phyloP scores from a whole-genome alignment of 768 basidiomycete species.

The Artomyces pyxidatus region DNA sequence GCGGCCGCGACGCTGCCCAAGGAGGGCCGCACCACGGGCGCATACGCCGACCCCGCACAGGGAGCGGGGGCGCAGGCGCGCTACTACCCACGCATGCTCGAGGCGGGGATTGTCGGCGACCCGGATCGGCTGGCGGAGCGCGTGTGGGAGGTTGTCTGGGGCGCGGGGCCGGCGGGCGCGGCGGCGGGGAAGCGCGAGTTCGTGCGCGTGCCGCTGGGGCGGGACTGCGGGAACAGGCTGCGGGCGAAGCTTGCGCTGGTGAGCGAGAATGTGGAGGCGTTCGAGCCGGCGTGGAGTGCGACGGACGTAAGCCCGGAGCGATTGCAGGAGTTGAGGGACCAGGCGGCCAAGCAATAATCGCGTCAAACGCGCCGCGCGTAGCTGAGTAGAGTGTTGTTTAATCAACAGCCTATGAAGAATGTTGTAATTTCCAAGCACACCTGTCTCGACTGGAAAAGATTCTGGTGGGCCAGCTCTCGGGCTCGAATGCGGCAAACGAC shows the following conservation, averaged over 20 bases:
- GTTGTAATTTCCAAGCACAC: no score
- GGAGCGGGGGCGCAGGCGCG: constrained; percentile 8
- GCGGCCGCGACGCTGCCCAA: not conserved
- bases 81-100: constrained; percentile 4
- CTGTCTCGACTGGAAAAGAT: no score
- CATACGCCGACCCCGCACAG: constrained; percentile 18
- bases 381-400: no score
- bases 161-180: constrained; percentile 13
- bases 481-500: no score
- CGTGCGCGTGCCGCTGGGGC: constrained; percentile 18
- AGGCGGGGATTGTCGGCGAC: constrained; percentile 19
- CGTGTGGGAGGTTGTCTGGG: constrained; percentile 20
- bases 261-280: constrained; percentile 17
- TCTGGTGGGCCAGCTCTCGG: no score
- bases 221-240: constrained; percentile 18
- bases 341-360: no score
- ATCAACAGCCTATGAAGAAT: no score
- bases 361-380: no score
- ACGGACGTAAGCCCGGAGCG: constrained; percentile 19
- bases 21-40: not conserved
- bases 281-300: constrained; percentile 19
- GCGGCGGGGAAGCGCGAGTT: constrained; percentile 16
- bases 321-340: constrained; percentile 4
- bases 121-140: constrained; percentile 15
- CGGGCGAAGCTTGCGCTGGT: constrained; percentile 14